Percentiles rank a stretch among this genome's conserved stretches.
These are phyloP conservation scores for Gamarada debralockiae DNA, from an alignment of 495 filamentous ascomycete genomes.

Conservation along the genomic window DNA sequence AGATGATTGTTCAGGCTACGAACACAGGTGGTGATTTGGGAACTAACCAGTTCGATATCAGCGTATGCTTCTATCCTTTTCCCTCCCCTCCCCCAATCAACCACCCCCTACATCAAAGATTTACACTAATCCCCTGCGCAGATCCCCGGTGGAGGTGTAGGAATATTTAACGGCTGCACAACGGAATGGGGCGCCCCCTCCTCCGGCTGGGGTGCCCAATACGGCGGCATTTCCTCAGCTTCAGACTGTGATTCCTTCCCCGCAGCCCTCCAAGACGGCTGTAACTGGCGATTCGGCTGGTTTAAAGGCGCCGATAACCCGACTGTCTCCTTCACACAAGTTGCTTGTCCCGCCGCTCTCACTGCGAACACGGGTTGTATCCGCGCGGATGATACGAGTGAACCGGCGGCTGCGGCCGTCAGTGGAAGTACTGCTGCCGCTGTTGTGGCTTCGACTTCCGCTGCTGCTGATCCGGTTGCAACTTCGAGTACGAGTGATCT, in stretches of 20 bases:
- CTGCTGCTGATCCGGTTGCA: background rate
- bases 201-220: slow-evolving; percentile 55
- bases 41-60: slow-evolving; percentile 35
- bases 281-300: slow-evolving; percentile 68
- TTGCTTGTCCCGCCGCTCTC: slow-evolving; percentile 54
- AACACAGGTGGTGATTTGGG: slow-evolving; percentile 47
- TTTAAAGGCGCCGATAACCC: slow-evolving; percentile 61
- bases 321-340: slow-evolving; percentile 42
- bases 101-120: too few species aligned
- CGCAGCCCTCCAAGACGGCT: slow-evolving; percentile 53
- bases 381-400: slow-evolving; percentile 11
- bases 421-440: background rate
- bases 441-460: background rate
- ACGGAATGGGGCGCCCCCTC: slow-evolving; percentile 54
- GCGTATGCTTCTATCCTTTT: slow-evolving; percentile 3
- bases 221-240: slow-evolving; percentile 52
- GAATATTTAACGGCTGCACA: slow-evolving; percentile 59
- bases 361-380: slow-evolving; percentile 49
- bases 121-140: slow-evolving; percentile 15
- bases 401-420: background rate
- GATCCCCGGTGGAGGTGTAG: slow-evolving; percentile 67
- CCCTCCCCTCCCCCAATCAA: too few species aligned
- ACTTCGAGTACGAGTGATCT: background rate
- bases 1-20: slow-evolving; percentile 68
- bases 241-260: slow-evolving; percentile 54